Evolutionary conservation across 345 rosid species (phyloP).

Genomic region (Dimocarpus longan): DNA sequence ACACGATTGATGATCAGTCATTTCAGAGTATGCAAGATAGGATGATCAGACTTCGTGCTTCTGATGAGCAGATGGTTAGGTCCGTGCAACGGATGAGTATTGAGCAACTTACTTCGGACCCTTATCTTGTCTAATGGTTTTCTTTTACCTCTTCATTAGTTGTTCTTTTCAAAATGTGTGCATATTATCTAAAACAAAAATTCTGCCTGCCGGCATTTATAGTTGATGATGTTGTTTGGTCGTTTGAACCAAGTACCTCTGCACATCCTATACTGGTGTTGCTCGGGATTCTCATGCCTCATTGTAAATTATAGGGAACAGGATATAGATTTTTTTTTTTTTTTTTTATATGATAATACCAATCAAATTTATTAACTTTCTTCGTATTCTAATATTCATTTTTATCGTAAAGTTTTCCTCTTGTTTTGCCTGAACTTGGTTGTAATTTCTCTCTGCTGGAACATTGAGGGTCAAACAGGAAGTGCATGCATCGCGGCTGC

Average conservation of each 20-base stretch:
- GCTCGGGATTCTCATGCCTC: background rate
- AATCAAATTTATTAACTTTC: no score
- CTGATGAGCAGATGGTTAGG: slow-evolving; percentile 44
- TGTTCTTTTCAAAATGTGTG: background rate
- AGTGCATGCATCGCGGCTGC: background rate
- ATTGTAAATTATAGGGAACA: background rate
- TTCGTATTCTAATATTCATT: no score
- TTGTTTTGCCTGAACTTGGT: slow-evolving; percentile 3
- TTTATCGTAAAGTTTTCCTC: background rate
- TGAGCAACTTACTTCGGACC: slow-evolving; percentile 41
- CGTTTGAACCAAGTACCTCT: background rate
- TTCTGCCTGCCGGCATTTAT: background rate
- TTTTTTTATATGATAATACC: no score
- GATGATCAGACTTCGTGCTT: slow-evolving; percentile 37
- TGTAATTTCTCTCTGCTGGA: background rate
- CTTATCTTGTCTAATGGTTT: slow-evolving; percentile 26
- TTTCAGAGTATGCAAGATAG: slow-evolving; percentile 48
- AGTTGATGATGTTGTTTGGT: background rate
- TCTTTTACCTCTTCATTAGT: background rate
- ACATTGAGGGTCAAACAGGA: background rate
- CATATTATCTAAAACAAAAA: background rate
- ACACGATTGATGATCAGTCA: slow-evolving; percentile 37
- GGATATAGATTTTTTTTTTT: no score
- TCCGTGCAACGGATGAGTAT: slow-evolving; percentile 51
- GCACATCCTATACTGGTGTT: background rate